Evolutionary conservation across 1,284 basidiomycete species (phyloP).

Genomic region (Ustilago trichophora): DNA sequence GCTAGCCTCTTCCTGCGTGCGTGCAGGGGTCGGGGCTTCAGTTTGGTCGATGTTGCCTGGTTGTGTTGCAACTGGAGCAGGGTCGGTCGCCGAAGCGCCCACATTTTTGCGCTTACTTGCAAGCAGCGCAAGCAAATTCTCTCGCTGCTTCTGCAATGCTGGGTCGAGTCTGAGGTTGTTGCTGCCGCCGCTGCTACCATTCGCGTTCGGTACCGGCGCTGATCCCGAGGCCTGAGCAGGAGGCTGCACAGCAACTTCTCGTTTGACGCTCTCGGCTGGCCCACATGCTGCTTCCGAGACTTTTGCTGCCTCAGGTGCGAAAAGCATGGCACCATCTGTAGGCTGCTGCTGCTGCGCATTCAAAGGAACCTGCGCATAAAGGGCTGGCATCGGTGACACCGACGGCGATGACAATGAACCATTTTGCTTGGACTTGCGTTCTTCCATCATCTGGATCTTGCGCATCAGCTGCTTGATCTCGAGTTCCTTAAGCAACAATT

Average conservation of each 20-base stretch:
- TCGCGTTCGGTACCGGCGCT: neutral
- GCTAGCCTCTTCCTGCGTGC: neutral
- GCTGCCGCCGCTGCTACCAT: neutral
- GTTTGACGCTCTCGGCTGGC: neutral
- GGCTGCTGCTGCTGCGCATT: neutral
- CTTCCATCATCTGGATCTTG: slow-evolving; percentile 37
- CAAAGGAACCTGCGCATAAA: neutral
- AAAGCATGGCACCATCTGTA: neutral
- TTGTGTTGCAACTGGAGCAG: neutral
- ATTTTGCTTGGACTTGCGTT: slow-evolving; percentile 29
- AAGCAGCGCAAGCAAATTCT: slow-evolving; percentile 25
- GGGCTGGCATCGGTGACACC: slow-evolving; percentile 16
- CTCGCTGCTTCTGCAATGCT: slow-evolving; percentile 28
- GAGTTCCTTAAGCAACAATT: slow-evolving; percentile 38
- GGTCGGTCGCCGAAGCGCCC: neutral
- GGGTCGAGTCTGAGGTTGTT: slow-evolving; percentile 17
- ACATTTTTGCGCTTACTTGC: slow-evolving; percentile 25
- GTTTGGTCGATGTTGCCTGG: neutral
- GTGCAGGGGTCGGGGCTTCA: neutral
- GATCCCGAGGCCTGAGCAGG: neutral
- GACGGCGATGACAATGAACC: slow-evolving; percentile 1
- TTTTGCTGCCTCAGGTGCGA: neutral
- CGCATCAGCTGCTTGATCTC: slow-evolving; percentile 43
- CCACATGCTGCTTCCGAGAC: neutral
- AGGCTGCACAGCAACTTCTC: neutral